These are phyloP conservation scores for Trapa bicornis DNA, from an alignment of 345 rosid species.

Conservation along the genomic window DNA sequence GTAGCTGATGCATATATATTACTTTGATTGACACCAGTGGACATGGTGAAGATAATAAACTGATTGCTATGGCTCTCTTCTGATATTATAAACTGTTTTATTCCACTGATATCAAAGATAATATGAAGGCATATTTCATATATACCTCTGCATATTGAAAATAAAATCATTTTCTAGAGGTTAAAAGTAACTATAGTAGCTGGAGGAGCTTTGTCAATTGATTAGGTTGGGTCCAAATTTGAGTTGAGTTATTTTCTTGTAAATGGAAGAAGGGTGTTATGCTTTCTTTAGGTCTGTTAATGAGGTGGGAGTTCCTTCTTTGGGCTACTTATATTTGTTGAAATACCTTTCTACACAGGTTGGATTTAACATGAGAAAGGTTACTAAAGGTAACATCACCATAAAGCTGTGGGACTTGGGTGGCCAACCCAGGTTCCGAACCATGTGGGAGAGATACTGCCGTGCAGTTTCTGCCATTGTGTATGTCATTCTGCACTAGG, in stretches of 20 bases:
- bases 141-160: neutral
- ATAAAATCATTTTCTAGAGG: neutral
- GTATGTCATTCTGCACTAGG: conserved; percentile 29
- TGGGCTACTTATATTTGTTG: neutral
- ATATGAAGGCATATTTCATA: conserved; percentile 1
- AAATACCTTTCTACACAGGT: conserved; percentile 30
- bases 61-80: neutral
- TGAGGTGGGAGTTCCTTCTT: neutral
- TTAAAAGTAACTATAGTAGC: neutral
- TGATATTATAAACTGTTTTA: neutral
- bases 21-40: neutral
- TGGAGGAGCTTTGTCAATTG: neutral
- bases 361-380: conserved; percentile 94
- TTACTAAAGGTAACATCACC: conserved; percentile 90
- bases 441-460: conserved; percentile 98
- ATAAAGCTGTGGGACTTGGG: conserved; percentile 99
- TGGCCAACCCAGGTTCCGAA: conserved; percentile 91
- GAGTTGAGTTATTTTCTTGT: neutral
- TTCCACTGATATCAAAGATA: neutral
- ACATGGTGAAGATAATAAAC: neutral
- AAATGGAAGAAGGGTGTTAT: neutral
- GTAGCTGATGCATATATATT: neutral
- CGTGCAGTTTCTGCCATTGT: conserved; percentile 92
- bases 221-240: neutral
- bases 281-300: neutral